Conservation (phyloP, 495 filamentous ascomycete species). For the Penicilliopsis zonata region DNA sequence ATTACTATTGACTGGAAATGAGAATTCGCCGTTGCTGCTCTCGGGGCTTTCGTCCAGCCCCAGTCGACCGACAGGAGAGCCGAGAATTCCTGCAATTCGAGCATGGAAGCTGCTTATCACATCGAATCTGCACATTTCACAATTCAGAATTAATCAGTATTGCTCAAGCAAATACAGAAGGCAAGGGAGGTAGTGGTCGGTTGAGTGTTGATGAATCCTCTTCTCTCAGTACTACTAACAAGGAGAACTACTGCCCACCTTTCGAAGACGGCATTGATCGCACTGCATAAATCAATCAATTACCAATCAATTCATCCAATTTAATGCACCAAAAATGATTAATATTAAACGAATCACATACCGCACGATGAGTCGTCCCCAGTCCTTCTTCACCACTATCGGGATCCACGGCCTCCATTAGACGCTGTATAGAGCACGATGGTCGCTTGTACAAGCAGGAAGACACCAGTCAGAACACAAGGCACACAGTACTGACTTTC, state of each 20-base stretch:
- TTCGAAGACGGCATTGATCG: slow-evolving; percentile 38
- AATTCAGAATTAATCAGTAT: neutral
- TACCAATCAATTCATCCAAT: slow-evolving; percentile 1
- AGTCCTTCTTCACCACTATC: slow-evolving; percentile 17
- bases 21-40: slow-evolving; percentile 50
- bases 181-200: too few relatives aligned
- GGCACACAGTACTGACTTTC: neutral
- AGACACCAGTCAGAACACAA: too few relatives aligned
- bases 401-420: slow-evolving; percentile 26
- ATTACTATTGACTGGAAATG: slow-evolving; percentile 59
- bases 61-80: slow-evolving; percentile 43
- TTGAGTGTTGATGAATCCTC: too few relatives aligned
- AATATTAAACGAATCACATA: slow-evolving; percentile 21
- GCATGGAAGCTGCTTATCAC: slow-evolving; percentile 33
- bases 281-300: slow-evolving; percentile 20
- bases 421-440: neutral
- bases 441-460: too few relatives aligned
- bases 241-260: slow-evolving; percentile 19
- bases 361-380: slow-evolving; percentile 13
- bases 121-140: slow-evolving; percentile 21
- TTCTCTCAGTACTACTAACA: too few relatives aligned
- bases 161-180: too few relatives aligned
- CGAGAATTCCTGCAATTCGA: slow-evolving; percentile 34
- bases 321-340: slow-evolving; percentile 1
- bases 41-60: slow-evolving; percentile 43